phyloP scores from a whole-genome alignment of 2,329 filamentous ascomycete species.

The Ustilaginoidea virens region DNA sequence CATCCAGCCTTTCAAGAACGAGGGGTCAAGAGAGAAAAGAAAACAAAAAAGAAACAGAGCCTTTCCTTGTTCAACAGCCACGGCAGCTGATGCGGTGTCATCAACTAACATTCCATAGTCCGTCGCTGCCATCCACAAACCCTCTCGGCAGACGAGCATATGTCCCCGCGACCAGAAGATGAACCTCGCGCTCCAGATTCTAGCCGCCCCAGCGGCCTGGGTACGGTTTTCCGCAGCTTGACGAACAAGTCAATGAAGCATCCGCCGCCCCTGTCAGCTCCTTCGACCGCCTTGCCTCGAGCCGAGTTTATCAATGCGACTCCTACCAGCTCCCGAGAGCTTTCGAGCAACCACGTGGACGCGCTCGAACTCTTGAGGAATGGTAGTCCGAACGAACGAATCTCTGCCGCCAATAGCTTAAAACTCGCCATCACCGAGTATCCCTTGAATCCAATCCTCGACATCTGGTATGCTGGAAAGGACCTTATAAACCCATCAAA shows the following conservation, averaged over 20 bases:
- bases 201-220: conserved; percentile 39
- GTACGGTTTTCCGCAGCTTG: conserved; percentile 48
- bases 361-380: conserved; percentile 38
- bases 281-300: conserved; percentile 21
- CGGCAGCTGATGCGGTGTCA: neutral
- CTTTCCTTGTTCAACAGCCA: no score
- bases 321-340: conserved; percentile 22
- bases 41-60: neutral
- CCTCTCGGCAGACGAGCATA: conserved; percentile 27
- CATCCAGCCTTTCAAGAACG: no score
- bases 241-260: conserved; percentile 40
- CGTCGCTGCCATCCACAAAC: conserved; percentile 3
- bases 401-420: conserved; percentile 41
- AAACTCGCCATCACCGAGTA: conserved; percentile 41
- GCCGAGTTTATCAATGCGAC: conserved; percentile 30
- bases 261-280: conserved; percentile 25
- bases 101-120: conserved; percentile 4
- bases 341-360: conserved; percentile 37
- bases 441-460: conserved; percentile 40
- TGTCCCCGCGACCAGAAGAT: conserved; percentile 46
- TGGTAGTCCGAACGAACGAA: conserved; percentile 35
- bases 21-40: neutral
- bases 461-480: conserved; percentile 51
- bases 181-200: conserved; percentile 38
- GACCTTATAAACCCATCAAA: conserved; percentile 46